Evolutionary conservation across 179 eudicot species (phyloP), one percentile per base, ranked within the genome.

Genomic region (Camellia oleifera): DNA sequence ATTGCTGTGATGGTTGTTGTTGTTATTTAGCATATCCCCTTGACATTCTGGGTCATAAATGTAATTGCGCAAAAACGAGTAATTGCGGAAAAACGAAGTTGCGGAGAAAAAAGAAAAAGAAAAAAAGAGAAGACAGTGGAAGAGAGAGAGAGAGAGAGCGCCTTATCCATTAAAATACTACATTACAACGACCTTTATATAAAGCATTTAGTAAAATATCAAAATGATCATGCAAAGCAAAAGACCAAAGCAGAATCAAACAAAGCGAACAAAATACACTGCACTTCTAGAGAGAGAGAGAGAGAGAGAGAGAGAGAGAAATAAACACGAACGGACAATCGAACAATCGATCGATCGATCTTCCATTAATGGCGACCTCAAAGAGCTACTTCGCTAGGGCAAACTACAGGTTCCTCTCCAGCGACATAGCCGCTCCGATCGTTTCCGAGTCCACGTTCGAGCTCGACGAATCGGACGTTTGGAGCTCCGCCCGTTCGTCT

Each of bases 401-500:
- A 0, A 87, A 77, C 83, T 79, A 85, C 89, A 82, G 89, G 0
- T 90, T 84, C 80, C 77, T 90, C 12, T 46, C 86, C 18, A 40
- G 71, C 69, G 90, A 85, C 52, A 42, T 42, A 65, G 44, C 23
- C n/a, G 50, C 48, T 32, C 71, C 71, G 17, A 42, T 67, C 48
- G 8, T n/a, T 68, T 44, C 50, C 2, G 72, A 26, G 11, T 65
- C 69, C 69, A 8, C 26, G 7, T 61, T 61, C 65, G 65, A 61
- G 65, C 65, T 61, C 65, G 65, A 61, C 23, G 65, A 61, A n/a
- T 61, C 65, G 20, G 65, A 61, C 65, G 74, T 20, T n/a, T 52
- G 73, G 77, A 53, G 4, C 44, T 50, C 76, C 13, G 40, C 42
- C 5, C 13, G 42, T 7, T 72, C 76, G 7, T 7, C 13, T 32